Conservation (phyloP, 371 early-diverging fungal species). For the Mucor piriformis region DNA sequence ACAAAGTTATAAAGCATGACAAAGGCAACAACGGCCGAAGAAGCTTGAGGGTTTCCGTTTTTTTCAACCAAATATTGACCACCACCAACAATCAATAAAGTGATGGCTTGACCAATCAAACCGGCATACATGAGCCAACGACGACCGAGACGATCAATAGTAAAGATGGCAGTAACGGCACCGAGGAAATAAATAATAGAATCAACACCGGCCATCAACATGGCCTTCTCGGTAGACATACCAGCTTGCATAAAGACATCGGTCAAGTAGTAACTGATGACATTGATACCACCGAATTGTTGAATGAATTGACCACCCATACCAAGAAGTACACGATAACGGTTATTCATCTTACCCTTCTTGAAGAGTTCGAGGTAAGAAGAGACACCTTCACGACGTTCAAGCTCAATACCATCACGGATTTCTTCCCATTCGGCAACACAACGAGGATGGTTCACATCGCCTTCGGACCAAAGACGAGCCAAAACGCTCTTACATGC, state of each 20-base stretch:
- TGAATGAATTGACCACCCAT: conserved; percentile 57
- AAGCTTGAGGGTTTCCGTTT: conserved; percentile 32
- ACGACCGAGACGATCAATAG: conserved; percentile 48
- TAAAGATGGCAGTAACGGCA: conserved; percentile 52
- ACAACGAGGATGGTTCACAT: conserved; percentile 47
- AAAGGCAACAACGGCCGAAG: conserved; percentile 47
- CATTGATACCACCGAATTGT: conserved; percentile 52
- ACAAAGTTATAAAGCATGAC: conserved; percentile 46
- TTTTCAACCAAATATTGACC: conserved; percentile 40
- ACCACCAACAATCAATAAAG: conserved; percentile 47
- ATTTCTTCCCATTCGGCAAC: conserved; percentile 53
- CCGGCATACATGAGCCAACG: conserved; percentile 50
- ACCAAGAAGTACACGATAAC: conserved; percentile 53
- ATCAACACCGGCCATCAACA: conserved; percentile 54
- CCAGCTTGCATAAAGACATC: conserved; percentile 52
- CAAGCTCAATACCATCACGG: conserved; percentile 49
- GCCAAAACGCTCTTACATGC: conserved; percentile 46
- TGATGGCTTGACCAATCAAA: conserved; percentile 35
- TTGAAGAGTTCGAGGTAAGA: conserved; percentile 50
- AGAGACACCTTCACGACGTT: conserved; percentile 46
- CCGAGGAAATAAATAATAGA: conserved; percentile 53
- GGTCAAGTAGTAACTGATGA: conserved; percentile 46
- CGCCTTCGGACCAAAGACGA: conserved; percentile 50
- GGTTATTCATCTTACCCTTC: conserved; percentile 53
- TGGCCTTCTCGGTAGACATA: conserved; percentile 42